Conservation (phyloP, 805 yeast species). For the Candida coquimbonensis region DNA sequence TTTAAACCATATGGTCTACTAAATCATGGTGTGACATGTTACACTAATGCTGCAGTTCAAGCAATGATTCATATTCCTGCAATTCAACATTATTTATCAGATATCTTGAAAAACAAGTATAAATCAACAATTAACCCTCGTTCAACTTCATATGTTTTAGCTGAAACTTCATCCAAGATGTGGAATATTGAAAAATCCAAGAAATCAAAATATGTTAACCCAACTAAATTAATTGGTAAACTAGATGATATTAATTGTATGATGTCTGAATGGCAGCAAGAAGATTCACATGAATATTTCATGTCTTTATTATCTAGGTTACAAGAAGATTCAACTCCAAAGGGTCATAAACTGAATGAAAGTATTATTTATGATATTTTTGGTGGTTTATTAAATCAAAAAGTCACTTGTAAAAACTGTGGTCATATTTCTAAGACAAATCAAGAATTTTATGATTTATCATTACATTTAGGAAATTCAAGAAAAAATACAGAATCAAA, state of each 20-base stretch:
- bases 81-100: conserved; percentile 71
- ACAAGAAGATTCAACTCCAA: conserved; percentile 91
- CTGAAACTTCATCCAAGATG: conserved; percentile 63
- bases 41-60: conserved; percentile 93
- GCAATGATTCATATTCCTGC: conserved; percentile 89
- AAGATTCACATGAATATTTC: conserved; percentile 94
- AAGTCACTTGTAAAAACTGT: conserved; percentile 78
- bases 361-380: conserved; percentile 87
- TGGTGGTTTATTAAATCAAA: conserved; percentile 84
- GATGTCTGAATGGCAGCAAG: conserved; percentile 98
- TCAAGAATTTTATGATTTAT: conserved; percentile 90
- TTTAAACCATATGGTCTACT: conserved; percentile 61
- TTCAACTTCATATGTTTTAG: conserved; percentile 60
- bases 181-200: conserved; percentile 46
- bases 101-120: conserved; percentile 50
- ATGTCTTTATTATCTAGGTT: conserved; percentile 84
- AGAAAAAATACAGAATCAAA: conserved; percentile 14
- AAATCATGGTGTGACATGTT: conserved; percentile 94
- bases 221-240: conserved; percentile 62
- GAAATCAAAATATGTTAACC: conserved; percentile 52
- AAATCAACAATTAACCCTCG: conserved; percentile 37
- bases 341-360: conserved; percentile 73
- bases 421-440: conserved; percentile 77
- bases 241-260: conserved; percentile 83
- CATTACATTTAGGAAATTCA: conserved; percentile 52